phyloP scores from a whole-genome alignment of 2,329 filamentous ascomycete genomes.

The Neocatenulostroma microsporum region DNA sequence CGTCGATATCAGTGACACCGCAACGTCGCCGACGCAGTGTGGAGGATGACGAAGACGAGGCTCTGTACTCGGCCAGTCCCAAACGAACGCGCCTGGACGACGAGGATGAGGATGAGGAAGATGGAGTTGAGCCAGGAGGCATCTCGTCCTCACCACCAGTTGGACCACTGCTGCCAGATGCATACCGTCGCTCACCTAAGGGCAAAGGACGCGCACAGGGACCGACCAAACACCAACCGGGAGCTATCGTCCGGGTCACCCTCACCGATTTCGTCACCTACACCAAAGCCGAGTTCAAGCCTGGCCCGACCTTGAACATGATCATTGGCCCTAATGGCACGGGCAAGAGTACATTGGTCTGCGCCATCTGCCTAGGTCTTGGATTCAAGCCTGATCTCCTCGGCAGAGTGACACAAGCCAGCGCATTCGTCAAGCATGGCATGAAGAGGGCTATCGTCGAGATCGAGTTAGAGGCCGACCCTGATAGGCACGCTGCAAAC shows the following conservation, averaged over 20 bases:
- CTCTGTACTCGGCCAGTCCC: constrained; percentile 2
- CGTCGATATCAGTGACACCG: constrained; percentile 12
- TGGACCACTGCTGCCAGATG: constrained; percentile 25
- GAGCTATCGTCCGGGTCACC: constrained; percentile 77
- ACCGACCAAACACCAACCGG: constrained; percentile 49
- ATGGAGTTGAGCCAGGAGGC: constrained; percentile 1
- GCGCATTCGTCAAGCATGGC: constrained; percentile 91
- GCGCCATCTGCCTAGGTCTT: constrained; percentile 87
- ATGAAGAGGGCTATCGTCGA: constrained; percentile 71
- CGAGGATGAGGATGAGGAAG: constrained; percentile 6
- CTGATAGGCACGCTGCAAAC: constrained; percentile 52
- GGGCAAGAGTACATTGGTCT: constrained; percentile 94
- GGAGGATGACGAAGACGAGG: constrained; percentile 9
- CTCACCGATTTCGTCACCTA: constrained; percentile 93
- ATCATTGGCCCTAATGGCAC: constrained; percentile 98
- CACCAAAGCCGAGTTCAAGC: constrained; percentile 80
- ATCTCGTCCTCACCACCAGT: no score
- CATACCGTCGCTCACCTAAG: constrained; percentile 27
- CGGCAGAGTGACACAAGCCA: constrained; percentile 73
- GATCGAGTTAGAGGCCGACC: constrained; percentile 71
- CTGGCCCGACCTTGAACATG: constrained; percentile 93
- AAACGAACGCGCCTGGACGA: constrained; percentile 13
- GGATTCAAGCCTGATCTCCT: constrained; percentile 76
- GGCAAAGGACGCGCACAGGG: constrained; percentile 13
- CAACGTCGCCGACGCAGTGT: constrained; percentile 12